Percentiles rank a stretch among this genome's conserved stretches.
Evolutionary conservation across 208 protist genomes (phyloP).

Genomic region (Strigomonas oncopelti): DNA sequence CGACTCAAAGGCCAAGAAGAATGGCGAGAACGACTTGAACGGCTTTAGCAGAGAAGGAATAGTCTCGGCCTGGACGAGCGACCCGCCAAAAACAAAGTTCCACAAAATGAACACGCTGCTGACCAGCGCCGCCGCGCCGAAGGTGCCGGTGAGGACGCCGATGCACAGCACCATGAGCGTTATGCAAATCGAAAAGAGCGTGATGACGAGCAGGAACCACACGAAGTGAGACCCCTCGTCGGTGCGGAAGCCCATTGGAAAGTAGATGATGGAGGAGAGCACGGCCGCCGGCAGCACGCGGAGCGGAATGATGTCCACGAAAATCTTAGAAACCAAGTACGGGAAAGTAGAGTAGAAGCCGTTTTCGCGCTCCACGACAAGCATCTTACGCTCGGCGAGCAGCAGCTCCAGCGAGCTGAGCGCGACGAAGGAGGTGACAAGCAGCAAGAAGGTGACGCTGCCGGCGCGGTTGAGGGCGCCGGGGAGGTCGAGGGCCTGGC

Average conservation of each 20-base stretch:
- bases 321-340: conserved; percentile 87
- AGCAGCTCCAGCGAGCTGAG: conserved; percentile 87
- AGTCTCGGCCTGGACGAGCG: conserved; percentile 84
- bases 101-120: conserved; percentile 85
- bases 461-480: conserved; percentile 87
- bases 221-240: conserved; percentile 82
- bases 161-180: conserved; percentile 82
- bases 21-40: conserved; percentile 77
- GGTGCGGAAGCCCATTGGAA: conserved; percentile 85
- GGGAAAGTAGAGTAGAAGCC: conserved; percentile 83
- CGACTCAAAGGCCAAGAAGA: conserved; percentile 89
- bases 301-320: conserved; percentile 87
- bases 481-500: conserved; percentile 75
- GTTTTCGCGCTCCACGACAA: conserved; percentile 85
- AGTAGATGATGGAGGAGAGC: conserved; percentile 86
- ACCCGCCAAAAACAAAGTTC: conserved; percentile 91
- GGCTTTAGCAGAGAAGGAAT: conserved; percentile 58
- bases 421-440: conserved; percentile 84
- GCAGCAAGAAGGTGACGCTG: conserved; percentile 76
- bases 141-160: conserved; percentile 70
- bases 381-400: conserved; percentile 82
- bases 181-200: conserved; percentile 79
- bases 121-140: conserved; percentile 78
- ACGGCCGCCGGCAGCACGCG: conserved; percentile 80
- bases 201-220: conserved; percentile 82